These are phyloP conservation scores for Lolium perenne DNA, from an alignment of 176 grass and related monocot genomes.

Conservation along the genomic window DNA sequence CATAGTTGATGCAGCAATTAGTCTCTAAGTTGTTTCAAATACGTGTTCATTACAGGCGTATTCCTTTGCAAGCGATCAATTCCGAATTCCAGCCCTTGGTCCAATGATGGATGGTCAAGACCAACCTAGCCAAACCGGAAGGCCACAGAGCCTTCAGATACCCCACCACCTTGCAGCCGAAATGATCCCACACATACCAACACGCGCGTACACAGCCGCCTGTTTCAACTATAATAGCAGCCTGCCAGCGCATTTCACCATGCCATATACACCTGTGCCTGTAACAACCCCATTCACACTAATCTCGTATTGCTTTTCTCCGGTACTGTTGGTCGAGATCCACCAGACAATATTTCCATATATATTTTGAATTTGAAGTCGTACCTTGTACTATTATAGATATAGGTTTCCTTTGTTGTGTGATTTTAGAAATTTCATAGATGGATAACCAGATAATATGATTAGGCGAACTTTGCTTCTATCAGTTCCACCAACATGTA, in stretches of 20 bases:
- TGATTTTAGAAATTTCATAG: too few species aligned
- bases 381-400: constrained; percentile 2
- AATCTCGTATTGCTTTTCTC: not conserved
- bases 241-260: not conserved
- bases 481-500: not conserved
- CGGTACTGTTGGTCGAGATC: not conserved
- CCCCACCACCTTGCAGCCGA: not conserved
- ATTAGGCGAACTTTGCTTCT: not conserved
- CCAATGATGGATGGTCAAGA: not conserved
- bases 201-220: not conserved
- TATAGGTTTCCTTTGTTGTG: too few species aligned
- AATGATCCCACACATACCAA: not conserved
- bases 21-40: not conserved
- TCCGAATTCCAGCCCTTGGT: not conserved
- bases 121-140: not conserved
- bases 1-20: constrained; percentile 16
- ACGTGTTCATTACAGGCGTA: not conserved
- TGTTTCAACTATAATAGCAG: constrained; percentile 1
- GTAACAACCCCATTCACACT: not conserved
- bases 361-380: constrained; percentile 19
- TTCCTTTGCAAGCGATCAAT: not conserved
- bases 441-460: constrained; percentile 5
- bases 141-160: constrained; percentile 4
- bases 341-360: constrained; percentile 6
- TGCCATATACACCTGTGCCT: not conserved